Percentiles rank a stretch among this genome's conserved stretches.
These are phyloP conservation scores for Sporormia fimetaria DNA, from an alignment of 495 filamentous ascomycete genomes.

Conservation along the genomic window DNA sequence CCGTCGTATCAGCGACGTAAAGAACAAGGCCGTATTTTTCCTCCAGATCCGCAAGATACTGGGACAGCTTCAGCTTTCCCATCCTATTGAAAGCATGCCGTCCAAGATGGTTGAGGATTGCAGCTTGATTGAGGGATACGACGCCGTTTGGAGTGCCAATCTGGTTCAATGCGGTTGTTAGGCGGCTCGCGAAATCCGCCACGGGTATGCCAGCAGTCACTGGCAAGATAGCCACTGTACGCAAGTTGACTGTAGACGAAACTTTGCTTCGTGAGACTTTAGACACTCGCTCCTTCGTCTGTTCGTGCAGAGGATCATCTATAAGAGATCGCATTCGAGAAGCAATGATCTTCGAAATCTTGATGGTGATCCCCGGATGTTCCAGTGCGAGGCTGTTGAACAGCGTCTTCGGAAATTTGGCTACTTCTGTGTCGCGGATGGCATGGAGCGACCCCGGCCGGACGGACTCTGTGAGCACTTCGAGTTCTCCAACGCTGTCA, in stretches of 20 bases:
- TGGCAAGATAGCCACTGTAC: slow-evolving; percentile 85
- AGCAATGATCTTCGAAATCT: slow-evolving; percentile 97
- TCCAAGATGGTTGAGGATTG: slow-evolving; percentile 86
- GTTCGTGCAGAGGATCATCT: slow-evolving; percentile 62
- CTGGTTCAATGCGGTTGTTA: slow-evolving; percentile 76
- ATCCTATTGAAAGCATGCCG: slow-evolving; percentile 93
- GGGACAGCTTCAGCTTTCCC: slow-evolving; percentile 91
- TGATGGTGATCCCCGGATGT: slow-evolving; percentile 95
- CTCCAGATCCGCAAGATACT: slow-evolving; percentile 92
- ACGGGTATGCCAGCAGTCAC: slow-evolving; percentile 88
- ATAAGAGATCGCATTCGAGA: slow-evolving; percentile 83
- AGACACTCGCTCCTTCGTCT: slow-evolving; percentile 35
- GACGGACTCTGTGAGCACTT: slow-evolving; percentile 89
- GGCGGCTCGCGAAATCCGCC: slow-evolving; percentile 82
- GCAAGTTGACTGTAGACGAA: slow-evolving; percentile 79
- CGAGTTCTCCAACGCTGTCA: slow-evolving; percentile 92
- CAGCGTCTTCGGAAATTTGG: slow-evolving; percentile 87
- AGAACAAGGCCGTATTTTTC: slow-evolving; percentile 93
- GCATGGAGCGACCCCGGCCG: slow-evolving; percentile 85
- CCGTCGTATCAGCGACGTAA: slow-evolving; percentile 94
- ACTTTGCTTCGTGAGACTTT: slow-evolving; percentile 53
- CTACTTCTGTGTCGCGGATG: slow-evolving; percentile 91
- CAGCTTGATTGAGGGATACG: slow-evolving; percentile 83
- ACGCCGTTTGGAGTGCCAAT: slow-evolving; percentile 82
- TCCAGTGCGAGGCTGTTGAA: slow-evolving; percentile 97